phyloP scores from a whole-genome alignment of 129 eudicot genomes.

The Artemisia annua region DNA sequence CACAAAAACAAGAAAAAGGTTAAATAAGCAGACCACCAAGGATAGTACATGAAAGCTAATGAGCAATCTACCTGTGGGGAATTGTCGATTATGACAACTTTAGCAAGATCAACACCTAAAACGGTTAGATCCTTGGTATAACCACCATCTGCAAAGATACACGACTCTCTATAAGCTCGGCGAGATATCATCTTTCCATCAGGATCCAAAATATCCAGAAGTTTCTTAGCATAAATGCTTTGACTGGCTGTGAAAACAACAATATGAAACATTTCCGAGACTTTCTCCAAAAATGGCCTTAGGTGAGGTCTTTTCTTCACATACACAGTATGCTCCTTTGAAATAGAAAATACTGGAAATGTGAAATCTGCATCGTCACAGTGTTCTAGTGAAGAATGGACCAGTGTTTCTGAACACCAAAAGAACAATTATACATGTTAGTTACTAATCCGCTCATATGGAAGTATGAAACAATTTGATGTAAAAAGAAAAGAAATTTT shows the following conservation, averaged over 20 bases:
- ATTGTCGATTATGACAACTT: slow-evolving; percentile 91
- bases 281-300: slow-evolving; percentile 66
- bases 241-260: slow-evolving; percentile 95
- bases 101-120: slow-evolving; percentile 92
- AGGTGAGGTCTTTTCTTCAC: slow-evolving; percentile 91
- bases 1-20: too few species aligned
- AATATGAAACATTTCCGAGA: slow-evolving; percentile 84
- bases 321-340: slow-evolving; percentile 77
- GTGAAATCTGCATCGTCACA: slow-evolving; percentile 88
- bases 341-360: slow-evolving; percentile 69
- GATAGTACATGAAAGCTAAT: background rate
- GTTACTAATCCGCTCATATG: background rate
- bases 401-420: slow-evolving; percentile 77
- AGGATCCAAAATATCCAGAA: slow-evolving; percentile 87
- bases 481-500: slow-evolving; percentile 12
- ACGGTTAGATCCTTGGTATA: slow-evolving; percentile 92
- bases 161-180: slow-evolving; percentile 94
- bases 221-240: slow-evolving; percentile 89
- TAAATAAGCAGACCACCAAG: background rate
- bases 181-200: slow-evolving; percentile 74
- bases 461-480: background rate
- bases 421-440: background rate
- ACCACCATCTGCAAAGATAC: slow-evolving; percentile 78
- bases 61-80: slow-evolving; percentile 75
- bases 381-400: slow-evolving; percentile 79